A percentile compares a stretch with the other conserved stretches of the same genome.
phyloP scores from a whole-genome alignment of 2,329 filamentous ascomycete genomes.

The Trichophyton simii region DNA sequence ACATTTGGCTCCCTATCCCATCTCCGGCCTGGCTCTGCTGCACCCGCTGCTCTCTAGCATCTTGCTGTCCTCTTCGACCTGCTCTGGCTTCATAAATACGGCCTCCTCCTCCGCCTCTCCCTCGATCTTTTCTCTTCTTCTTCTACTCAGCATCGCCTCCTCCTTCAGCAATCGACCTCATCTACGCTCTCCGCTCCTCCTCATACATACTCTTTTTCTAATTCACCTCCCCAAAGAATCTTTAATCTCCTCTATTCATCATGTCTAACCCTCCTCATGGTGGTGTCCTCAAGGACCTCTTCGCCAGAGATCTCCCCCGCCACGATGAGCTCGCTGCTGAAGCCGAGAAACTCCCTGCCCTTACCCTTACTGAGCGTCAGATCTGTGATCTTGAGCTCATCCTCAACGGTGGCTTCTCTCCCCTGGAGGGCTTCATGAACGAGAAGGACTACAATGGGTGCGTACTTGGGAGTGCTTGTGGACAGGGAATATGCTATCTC shows the following conservation, averaged over 20 bases:
- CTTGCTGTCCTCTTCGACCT: neutral
- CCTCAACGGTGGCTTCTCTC: constrained; percentile 94
- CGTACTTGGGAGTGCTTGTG: constrained; percentile 18
- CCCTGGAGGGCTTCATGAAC: constrained; percentile 95
- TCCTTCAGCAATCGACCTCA: neutral
- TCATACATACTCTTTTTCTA: neutral
- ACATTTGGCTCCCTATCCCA: neutral
- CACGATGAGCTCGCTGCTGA: constrained; percentile 68
- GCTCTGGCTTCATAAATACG: neutral
- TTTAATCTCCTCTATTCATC: neutral
- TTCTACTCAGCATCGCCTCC: neutral
- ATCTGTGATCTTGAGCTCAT: constrained; percentile 96
- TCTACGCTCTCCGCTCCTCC: neutral
- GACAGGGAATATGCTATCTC: neutral
- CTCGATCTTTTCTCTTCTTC: neutral
- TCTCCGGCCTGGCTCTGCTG: neutral
- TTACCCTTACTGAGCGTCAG: constrained; percentile 82
- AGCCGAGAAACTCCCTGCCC: constrained; percentile 72
- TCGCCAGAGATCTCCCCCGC: constrained; percentile 79
- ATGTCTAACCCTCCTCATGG: constrained; percentile 58
- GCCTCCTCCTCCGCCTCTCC: neutral
- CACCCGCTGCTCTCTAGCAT: neutral
- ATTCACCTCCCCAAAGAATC: neutral
- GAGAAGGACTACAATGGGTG: constrained; percentile 94
- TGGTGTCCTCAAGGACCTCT: constrained; percentile 93